Evolutionary conservation across 2,329 filamentous ascomycete genomes (phyloP), one percentile per base, ranked within the genome.

Genomic region (Orbilia brochopaga): DNA sequence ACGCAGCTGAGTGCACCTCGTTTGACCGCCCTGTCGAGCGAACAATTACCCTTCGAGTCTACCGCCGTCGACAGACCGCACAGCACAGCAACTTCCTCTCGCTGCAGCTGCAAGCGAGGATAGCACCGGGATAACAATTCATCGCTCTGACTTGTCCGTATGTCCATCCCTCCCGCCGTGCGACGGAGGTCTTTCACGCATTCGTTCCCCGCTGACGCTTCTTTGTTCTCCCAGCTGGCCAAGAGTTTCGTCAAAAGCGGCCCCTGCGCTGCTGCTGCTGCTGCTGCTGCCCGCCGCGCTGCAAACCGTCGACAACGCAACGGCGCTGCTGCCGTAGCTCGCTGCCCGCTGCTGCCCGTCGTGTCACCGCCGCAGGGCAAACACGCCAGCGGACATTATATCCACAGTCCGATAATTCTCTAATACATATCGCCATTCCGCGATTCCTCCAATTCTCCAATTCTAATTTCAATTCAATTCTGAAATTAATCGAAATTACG

Each of bases 281-380:
- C 64, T 27, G 58, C 40, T 35, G 52, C 52, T 51, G 46, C 30
- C 37, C 53, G 15, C 24, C 8, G 17, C 37, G 42, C 30, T 21
- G 27, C 57, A 53, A 62, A 62, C 50, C 59, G 48, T 69, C 64
- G 65, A 69, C 65, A 69, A 69, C 65, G 65, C 65, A 69, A 58
- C 56, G 32, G 15, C 17, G 11, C 54, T 13, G 32, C 53, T 8
- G 19, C 44, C 42, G 50, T 17, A 19, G 27, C 8, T 5, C 5
- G 44, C 44, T 19, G 46, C 51, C 32, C 6, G n/a, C n/a, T n/a
- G n/a, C n/a, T n/a, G n/a, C n/a, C n/a, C n/a, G n/a, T n/a, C n/a
- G 48, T 69, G 46, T 54, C 40, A 61, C 54, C 53, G 21, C 30
- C 30, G 2, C 35, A 48, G 42, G 52, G 63, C 63, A 67, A 67